Percentiles rank a stretch among this genome's conserved stretches.
phyloP scores from a whole-genome alignment of 495 filamentous ascomycete genomes.

The Acidomyces sp. region DNA sequence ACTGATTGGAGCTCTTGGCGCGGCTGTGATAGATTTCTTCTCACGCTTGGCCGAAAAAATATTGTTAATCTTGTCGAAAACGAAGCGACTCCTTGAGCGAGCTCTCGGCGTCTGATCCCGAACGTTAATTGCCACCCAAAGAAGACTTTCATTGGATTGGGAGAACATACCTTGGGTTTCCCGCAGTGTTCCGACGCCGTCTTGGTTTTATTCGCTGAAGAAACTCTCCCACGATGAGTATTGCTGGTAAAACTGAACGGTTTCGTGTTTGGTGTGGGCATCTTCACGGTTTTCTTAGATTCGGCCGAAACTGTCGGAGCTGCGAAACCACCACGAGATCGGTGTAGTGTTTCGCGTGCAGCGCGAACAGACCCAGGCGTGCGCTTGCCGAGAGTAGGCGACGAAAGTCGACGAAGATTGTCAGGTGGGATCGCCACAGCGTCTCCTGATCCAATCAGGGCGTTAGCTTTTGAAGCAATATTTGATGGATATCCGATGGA shows the following conservation, averaged over 20 bases:
- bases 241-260: not conserved
- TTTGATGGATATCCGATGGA: conserved; percentile 18
- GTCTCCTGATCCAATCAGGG: conserved; percentile 2
- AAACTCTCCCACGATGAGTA: conserved; percentile 3
- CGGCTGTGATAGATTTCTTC: conserved; percentile 1
- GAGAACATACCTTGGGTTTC: conserved; percentile 1
- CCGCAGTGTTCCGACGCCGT: not conserved
- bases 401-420: conserved; percentile 2
- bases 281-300: conserved; percentile 8
- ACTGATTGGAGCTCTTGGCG: conserved; percentile 7
- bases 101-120: conserved; percentile 6
- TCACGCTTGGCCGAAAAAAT: conserved; percentile 14
- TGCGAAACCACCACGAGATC: conserved; percentile 4
- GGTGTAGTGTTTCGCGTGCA: conserved; percentile 8
- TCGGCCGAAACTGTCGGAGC: conserved; percentile 8
- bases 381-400: conserved; percentile 8
- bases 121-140: too few species aligned
- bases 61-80: conserved; percentile 17
- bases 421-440: not conserved
- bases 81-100: conserved; percentile 13
- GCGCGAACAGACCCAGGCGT: conserved; percentile 10
- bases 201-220: not conserved
- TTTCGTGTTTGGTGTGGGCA: conserved; percentile 7
- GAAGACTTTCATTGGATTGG: not conserved
- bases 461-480: conserved; percentile 4